phyloP scores from a whole-genome alignment of 305 asterid genomes.

The Fraxinus velutina region DNA sequence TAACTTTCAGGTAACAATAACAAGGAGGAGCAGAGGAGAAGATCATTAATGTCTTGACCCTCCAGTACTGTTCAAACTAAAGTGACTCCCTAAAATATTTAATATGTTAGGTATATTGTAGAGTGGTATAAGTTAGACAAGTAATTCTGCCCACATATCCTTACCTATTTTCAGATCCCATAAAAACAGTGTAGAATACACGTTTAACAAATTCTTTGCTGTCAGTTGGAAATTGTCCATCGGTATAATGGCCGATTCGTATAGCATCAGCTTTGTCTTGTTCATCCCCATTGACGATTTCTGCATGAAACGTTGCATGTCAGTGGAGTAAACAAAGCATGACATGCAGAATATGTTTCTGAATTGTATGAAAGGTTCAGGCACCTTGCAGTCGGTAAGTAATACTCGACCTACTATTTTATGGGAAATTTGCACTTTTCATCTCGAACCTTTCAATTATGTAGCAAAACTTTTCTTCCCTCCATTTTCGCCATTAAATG shows the following conservation, averaged over 20 bases:
- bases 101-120: neutral
- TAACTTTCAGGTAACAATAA: neutral
- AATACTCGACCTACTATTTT: neutral
- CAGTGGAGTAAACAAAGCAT: constrained; percentile 16
- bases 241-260: constrained; percentile 72
- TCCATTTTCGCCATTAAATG: neutral
- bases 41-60: neutral
- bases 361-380: constrained; percentile 3
- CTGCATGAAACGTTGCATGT: constrained; percentile 39
- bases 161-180: constrained; percentile 94
- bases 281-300: constrained; percentile 67
- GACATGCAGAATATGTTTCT: neutral
- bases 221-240: constrained; percentile 76
- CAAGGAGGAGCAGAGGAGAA: neutral
- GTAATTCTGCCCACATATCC: constrained; percentile 13
- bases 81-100: neutral
- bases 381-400: constrained; percentile 16
- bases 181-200: constrained; percentile 77
- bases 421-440: neutral
- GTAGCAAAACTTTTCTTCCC: neutral
- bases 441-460: neutral
- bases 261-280: constrained; percentile 88
- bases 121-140: neutral
- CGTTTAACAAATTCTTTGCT: constrained; percentile 83
- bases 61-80: neutral